Percentiles rank a stretch among this genome's conserved stretches.
phyloP scores from a whole-genome alignment of 1,284 basidiomycete species.

The Trichosporon sp. region DNA sequence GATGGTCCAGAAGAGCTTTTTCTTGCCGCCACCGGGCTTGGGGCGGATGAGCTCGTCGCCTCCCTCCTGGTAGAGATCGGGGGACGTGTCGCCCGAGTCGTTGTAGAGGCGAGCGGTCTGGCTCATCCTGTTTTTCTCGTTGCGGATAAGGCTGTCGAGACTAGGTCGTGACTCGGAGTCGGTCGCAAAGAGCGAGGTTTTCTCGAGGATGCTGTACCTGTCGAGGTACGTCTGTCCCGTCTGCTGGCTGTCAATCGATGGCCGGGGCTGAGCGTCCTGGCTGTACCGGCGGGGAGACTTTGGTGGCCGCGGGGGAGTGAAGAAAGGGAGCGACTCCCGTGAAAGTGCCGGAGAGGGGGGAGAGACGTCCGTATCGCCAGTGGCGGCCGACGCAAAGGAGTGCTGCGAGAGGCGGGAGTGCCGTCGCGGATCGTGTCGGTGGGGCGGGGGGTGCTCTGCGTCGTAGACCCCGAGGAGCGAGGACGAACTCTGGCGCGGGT shows the following conservation, averaged over 20 bases:
- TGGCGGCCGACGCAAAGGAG: not conserved
- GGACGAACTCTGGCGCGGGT: slow-evolving; percentile 4
- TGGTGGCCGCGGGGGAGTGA: not conserved
- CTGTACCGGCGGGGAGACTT: slow-evolving; percentile 6
- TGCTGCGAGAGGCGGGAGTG: not conserved
- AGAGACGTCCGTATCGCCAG: not conserved
- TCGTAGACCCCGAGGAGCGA: slow-evolving; percentile 11
- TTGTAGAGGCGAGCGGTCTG: not conserved
- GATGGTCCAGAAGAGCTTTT: not conserved
- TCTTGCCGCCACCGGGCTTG: not conserved
- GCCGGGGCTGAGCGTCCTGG: not conserved
- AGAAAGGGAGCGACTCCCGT: not conserved
- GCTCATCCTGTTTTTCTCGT: not conserved
- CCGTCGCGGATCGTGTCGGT: not conserved
- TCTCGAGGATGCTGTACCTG: slow-evolving; percentile 6
- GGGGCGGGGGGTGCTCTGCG: slow-evolving; percentile 11
- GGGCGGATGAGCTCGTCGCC: not conserved
- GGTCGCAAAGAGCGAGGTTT: not conserved
- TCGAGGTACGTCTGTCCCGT: slow-evolving; percentile 5
- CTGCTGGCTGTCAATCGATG: not conserved
- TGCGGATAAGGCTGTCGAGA: slow-evolving; percentile 10
- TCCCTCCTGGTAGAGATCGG: not conserved
- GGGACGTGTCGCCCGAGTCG: not conserved
- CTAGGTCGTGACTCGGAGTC: not conserved
- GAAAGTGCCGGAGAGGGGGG: not conserved